A percentile compares a stretch with the other conserved stretches of the same genome.
Evolutionary conservation across 371 early-diverging fungal species (phyloP).

Genomic region (Batkoa obscura): DNA sequence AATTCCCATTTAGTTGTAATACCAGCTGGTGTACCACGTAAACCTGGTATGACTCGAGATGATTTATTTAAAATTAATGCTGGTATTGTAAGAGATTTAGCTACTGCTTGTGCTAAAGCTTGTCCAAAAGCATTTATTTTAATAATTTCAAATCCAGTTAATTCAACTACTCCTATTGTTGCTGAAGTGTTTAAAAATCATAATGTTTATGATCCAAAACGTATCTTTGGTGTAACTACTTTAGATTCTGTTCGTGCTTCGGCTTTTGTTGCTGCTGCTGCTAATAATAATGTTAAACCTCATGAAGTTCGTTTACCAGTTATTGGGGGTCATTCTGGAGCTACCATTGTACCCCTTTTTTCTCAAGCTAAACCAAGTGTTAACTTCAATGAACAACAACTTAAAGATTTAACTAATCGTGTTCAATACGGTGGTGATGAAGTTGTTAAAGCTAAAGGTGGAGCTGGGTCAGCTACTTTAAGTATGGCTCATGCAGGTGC

Average conservation of each 20-base stretch:
- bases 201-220: conserved; percentile 55
- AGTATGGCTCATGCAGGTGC: conserved; percentile 87
- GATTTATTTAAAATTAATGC: conserved; percentile 78
- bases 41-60: conserved; percentile 85
- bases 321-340: conserved; percentile 83
- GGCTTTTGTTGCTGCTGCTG: conserved; percentile 45
- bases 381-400: conserved; percentile 33
- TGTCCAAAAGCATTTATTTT: conserved; percentile 58
- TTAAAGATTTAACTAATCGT: conserved; percentile 56
- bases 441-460: conserved; percentile 85
- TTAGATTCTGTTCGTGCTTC: conserved; percentile 78
- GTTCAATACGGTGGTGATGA: conserved; percentile 92
- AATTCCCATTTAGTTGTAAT: conserved; percentile 73
- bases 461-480: conserved; percentile 63
- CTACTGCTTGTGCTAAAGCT: conserved; percentile 51
- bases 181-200: conserved; percentile 62
- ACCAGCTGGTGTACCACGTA: conserved; percentile 83
- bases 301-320: conserved; percentile 50
- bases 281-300: conserved; percentile 13
- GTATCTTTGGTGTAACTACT: conserved; percentile 77
- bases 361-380: conserved; percentile 30
- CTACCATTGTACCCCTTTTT: conserved; percentile 68
- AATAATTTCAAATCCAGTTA: conserved; percentile 83
- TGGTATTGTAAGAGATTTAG: conserved; percentile 61
- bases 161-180: conserved; percentile 78